Conservation (phyloP, 441 rosid genomes). For the Euphorbia celastroides region DNA sequence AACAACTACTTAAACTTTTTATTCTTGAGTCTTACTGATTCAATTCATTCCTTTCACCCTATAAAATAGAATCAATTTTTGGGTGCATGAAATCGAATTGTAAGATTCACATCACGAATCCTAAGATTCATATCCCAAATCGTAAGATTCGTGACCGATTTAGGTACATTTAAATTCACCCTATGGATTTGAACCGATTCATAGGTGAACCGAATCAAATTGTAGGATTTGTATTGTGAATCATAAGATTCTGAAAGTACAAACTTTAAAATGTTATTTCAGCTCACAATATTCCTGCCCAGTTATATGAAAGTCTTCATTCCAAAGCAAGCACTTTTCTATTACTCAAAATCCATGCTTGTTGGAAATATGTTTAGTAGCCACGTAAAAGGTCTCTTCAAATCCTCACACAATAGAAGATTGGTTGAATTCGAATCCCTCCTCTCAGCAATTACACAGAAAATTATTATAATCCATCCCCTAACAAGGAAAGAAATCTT, state of each 20-base stretch:
- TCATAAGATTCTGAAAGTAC: not conserved
- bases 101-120: no score
- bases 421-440: not conserved
- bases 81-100: not conserved
- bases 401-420: not conserved
- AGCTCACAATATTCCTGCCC: not conserved
- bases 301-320: not conserved
- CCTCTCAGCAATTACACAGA: not conserved
- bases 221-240: no score
- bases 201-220: no score
- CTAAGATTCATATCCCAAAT: not conserved
- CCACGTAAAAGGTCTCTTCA: not conserved
- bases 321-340: no score
- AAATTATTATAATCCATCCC: not conserved
- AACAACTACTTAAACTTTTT: no score
- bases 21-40: no score
- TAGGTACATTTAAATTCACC: no score
- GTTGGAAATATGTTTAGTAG: not conserved
- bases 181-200: no score
- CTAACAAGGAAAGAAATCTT: not conserved
- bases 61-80: no score
- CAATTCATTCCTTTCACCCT: no score
- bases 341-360: no score
- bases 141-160: not conserved
- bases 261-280: not conserved